Evolutionary conservation across 148 eudicot genomes (phyloP).

Genomic region (Hydrangea macrophylla): DNA sequence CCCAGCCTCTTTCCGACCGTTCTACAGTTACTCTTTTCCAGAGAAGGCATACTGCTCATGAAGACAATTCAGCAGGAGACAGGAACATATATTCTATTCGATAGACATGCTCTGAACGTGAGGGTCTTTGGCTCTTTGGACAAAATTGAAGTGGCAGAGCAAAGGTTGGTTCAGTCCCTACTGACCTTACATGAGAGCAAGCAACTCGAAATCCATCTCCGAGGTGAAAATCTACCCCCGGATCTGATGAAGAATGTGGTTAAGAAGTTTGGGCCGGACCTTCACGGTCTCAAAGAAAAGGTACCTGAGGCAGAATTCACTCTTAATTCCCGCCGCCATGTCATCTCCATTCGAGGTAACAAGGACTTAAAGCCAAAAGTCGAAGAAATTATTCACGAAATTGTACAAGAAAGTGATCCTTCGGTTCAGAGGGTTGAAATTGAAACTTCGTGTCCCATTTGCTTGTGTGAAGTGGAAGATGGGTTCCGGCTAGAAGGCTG

Average conservation of each 20-base stretch:
- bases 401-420: slow-evolving; percentile 37
- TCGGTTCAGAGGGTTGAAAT: slow-evolving; percentile 14
- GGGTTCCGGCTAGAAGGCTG: slow-evolving; percentile 60
- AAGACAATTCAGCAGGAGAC: slow-evolving; percentile 66
- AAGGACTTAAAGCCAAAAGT: slow-evolving; percentile 64
- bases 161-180: slow-evolving; percentile 51
- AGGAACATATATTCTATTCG: slow-evolving; percentile 57
- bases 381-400: slow-evolving; percentile 53
- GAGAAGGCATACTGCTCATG: slow-evolving; percentile 59
- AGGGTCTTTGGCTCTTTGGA: slow-evolving; percentile 60
- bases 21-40: slow-evolving; percentile 51
- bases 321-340: slow-evolving; percentile 61
- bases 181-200: slow-evolving; percentile 53
- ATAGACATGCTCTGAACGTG: slow-evolving; percentile 48
- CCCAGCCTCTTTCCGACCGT: slow-evolving; percentile 61
- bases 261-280: slow-evolving; percentile 75
- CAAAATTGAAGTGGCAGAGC: slow-evolving; percentile 44
- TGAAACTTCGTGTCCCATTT: slow-evolving; percentile 60
- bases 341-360: slow-evolving; percentile 49
- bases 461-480: slow-evolving; percentile 83
- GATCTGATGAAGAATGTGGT: slow-evolving; percentile 91
- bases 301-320: slow-evolving; percentile 59
- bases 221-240: slow-evolving; percentile 53
- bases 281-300: slow-evolving; percentile 58
- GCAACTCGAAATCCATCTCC: slow-evolving; percentile 67